Base-by-base conservation (phyloP, 306 rosid genomes). In the Acacia acuminata region DNA sequence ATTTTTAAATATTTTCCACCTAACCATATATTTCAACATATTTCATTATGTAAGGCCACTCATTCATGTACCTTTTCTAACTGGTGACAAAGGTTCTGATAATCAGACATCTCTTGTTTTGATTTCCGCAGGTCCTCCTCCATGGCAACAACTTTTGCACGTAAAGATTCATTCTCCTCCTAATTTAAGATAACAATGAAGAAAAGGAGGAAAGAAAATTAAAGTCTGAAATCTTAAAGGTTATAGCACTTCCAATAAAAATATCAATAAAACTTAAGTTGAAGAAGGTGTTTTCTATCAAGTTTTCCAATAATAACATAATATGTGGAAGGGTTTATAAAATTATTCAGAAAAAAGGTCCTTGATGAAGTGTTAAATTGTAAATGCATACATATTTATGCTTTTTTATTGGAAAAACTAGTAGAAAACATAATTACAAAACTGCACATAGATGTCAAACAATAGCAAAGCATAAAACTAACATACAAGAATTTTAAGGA, bases 91-190 rank as follows among this genome's bases (percentile, higher is more conserved):
- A 82, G 87, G 82, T 78, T 92, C 82, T 94, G 90, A 89, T 88
- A 77, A 20, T 89, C 92, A 53, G 93, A 80, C 44, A 89, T 78
- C 79, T 91, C 98, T 83, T 90, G 92, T 77, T 90, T 87, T 78
- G 95, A 89, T 87, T 91, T 96, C 71, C 86, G 90, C 75, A 91
- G 83, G 66, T 96, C 98, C 87, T 94, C 98, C 89, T 94, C 99
- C 80, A 94, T 83, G 2, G 82, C 81, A 81, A 88, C 87, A 83
- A 94, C 90, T 85, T 90, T 94, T 71, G 90, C 89, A 48, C 84
- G 89, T 81, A 94, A 88, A 63, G 95, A 87, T 30, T 89, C 85
- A 83, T 89, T 80, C 82, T 92, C 99, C 84, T 90, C 98, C 97
- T 96, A 88, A 76, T 87, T 81, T 55, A 77, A 84, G 82, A 88